A percentile compares a stretch with the other conserved stretches of the same genome.
Conservation (phyloP, 257 asterid genomes). For the Scutellaria galericulata region DNA sequence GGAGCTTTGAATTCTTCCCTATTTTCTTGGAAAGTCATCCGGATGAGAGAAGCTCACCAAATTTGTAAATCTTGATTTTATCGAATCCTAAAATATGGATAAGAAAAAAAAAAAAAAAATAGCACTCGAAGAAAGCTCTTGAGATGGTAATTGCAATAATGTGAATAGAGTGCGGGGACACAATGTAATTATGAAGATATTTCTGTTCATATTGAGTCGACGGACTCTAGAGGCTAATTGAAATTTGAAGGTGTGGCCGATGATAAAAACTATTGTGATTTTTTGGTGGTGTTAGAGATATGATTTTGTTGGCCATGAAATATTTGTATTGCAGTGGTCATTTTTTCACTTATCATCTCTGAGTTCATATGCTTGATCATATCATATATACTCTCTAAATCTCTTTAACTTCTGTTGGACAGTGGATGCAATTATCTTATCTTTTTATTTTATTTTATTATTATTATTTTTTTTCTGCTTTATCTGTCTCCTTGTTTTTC, state of each 20-base stretch:
- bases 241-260: slow-evolving; percentile 20
- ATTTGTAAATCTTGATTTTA: slow-evolving; percentile 8
- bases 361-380: slow-evolving; percentile 1
- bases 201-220: slow-evolving; percentile 32
- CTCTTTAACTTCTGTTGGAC: slow-evolving; percentile 9
- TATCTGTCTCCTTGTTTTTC: not conserved
- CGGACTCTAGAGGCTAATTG: slow-evolving; percentile 31
- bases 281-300: not conserved
- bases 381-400: not conserved
- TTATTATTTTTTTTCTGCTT: too few species aligned
- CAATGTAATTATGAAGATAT: slow-evolving; percentile 16
- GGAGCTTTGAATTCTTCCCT: slow-evolving; percentile 13
- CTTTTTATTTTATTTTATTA: too few species aligned
- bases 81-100: not conserved
- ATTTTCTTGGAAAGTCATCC: not conserved
- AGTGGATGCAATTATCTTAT: not conserved
- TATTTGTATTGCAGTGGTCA: not conserved
- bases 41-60: not conserved
- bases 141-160: slow-evolving; percentile 2
- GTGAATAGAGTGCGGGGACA: not conserved
- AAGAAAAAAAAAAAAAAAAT: not conserved
- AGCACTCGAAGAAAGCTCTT: not conserved
- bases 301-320: not conserved
- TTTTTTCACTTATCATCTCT: not conserved
- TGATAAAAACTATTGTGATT: not conserved